Conservation (phyloP, 441 rosid species). For the Viola pubescens region DNA sequence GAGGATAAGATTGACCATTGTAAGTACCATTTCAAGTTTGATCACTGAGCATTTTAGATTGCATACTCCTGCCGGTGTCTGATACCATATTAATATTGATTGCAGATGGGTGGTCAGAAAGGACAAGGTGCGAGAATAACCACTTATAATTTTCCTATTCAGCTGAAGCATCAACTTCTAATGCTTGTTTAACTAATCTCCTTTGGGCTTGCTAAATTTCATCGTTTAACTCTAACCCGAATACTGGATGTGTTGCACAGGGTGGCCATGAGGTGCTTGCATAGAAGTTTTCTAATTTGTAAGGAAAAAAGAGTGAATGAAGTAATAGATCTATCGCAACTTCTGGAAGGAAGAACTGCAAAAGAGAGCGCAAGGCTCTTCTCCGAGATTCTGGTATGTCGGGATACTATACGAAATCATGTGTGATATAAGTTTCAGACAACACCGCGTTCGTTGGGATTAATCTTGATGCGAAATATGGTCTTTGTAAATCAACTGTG, state of each 20-base stretch:
- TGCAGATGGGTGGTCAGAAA: constrained; percentile 55
- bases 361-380: constrained; percentile 65
- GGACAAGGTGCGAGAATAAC: constrained; percentile 46
- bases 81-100: constrained; percentile 12
- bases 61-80: no score
- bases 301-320: constrained; percentile 41
- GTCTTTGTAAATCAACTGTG: constrained; percentile 9
- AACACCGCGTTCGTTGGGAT: not conserved
- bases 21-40: constrained; percentile 28
- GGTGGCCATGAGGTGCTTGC: constrained; percentile 40
- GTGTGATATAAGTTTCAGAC: not conserved
- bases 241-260: constrained; percentile 23
- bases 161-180: constrained; percentile 1
- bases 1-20: constrained; percentile 33
- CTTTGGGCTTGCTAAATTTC: constrained; percentile 12
- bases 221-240: no score
- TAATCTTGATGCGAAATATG: not conserved
- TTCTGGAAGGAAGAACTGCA: constrained; percentile 47
- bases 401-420: not conserved
- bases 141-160: constrained; percentile 9
- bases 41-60: not conserved
- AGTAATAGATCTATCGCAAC: constrained; percentile 37
- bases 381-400: constrained; percentile 76
- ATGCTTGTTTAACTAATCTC: constrained; percentile 1
- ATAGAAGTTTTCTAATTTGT: constrained; percentile 30